These are phyloP conservation scores for Dictyostelium intermedium DNA, from an alignment of 78 protist genomes.

Conservation along the genomic window DNA sequence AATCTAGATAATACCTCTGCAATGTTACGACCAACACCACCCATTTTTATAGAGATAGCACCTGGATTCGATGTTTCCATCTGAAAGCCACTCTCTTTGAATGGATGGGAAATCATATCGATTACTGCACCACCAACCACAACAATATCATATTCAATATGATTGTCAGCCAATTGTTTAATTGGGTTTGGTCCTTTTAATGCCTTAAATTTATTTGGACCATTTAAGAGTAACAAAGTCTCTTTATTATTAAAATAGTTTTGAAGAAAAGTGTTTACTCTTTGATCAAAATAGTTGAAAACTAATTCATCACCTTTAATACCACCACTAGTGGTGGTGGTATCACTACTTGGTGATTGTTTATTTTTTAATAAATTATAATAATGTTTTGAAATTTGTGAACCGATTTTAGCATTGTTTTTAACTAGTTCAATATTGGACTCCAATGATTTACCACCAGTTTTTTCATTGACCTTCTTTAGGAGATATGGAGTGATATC, in stretches of 20 bases:
- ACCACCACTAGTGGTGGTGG: background rate
- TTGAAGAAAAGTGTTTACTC: background rate
- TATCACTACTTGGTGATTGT: background rate
- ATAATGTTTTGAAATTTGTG: slow-evolving; percentile 82
- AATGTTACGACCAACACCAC: slow-evolving; percentile 84
- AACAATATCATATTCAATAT: background rate
- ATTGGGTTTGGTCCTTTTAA: background rate
- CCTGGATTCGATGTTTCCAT: slow-evolving; percentile 45
- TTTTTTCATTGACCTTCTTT: slow-evolving; percentile 66
- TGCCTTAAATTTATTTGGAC: background rate
- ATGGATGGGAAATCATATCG: slow-evolving; percentile 49
- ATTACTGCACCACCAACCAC: slow-evolving; percentile 73
- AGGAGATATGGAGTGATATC: slow-evolving; percentile 96
- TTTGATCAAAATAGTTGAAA: background rate
- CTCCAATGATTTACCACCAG: slow-evolving; percentile 88
- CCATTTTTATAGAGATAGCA: slow-evolving; percentile 13
- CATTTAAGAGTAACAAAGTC: background rate
- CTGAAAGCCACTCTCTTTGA: slow-evolving; percentile 23
- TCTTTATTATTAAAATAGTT: background rate
- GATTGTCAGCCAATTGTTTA: background rate
- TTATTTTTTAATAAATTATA: background rate
- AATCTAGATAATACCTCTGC: slow-evolving; percentile 42
- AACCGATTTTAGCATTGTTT: slow-evolving; percentile 94
- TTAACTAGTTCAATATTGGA: slow-evolving; percentile 89
- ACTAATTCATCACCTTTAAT: slow-evolving; percentile 3